These are phyloP conservation scores for Eimeria necatrix DNA, from an alignment of 169 alveolate species.

Conservation along the genomic window DNA sequence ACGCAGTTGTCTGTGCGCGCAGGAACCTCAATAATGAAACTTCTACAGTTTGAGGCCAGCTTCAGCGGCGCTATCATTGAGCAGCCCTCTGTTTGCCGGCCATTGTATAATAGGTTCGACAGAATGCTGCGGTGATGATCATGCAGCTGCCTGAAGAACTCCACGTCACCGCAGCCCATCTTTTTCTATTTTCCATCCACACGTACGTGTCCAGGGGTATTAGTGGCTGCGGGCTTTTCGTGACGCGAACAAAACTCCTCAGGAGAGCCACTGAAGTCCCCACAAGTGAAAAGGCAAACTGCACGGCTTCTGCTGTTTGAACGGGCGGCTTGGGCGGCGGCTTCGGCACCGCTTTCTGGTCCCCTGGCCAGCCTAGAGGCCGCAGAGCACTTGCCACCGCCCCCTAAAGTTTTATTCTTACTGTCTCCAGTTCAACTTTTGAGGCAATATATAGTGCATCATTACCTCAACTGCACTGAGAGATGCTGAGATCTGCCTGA, in stretches of 20 bases:
- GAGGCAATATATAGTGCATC: not conserved
- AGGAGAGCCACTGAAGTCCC: constrained; percentile 71
- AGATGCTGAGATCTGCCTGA: constrained; percentile 70
- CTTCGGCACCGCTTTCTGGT: constrained; percentile 34
- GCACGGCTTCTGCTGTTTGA: constrained; percentile 45
- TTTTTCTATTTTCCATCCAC: not conserved
- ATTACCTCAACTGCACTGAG: constrained; percentile 70
- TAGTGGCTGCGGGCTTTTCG: not conserved
- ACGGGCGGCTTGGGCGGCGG: constrained; percentile 53
- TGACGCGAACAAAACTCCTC: constrained; percentile 56
- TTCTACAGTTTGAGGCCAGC: constrained; percentile 21
- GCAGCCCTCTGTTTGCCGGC: constrained; percentile 37
- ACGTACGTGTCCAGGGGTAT: constrained; percentile 55
- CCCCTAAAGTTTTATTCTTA: constrained; percentile 15
- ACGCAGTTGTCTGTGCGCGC: constrained; percentile 47
- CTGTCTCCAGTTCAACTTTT: not conserved
- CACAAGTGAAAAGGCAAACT: constrained; percentile 64
- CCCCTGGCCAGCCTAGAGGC: constrained; percentile 71
- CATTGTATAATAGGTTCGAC: not conserved
- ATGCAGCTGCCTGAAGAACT: constrained; percentile 43
- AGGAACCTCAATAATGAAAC: constrained; percentile 57
- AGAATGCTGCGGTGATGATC: constrained; percentile 59
- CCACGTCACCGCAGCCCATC: no score
- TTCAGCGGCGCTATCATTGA: constrained; percentile 37
- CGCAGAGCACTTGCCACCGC: constrained; percentile 57